Conservation (phyloP, 257 asterid species). For the Nicotiana paniculata region DNA sequence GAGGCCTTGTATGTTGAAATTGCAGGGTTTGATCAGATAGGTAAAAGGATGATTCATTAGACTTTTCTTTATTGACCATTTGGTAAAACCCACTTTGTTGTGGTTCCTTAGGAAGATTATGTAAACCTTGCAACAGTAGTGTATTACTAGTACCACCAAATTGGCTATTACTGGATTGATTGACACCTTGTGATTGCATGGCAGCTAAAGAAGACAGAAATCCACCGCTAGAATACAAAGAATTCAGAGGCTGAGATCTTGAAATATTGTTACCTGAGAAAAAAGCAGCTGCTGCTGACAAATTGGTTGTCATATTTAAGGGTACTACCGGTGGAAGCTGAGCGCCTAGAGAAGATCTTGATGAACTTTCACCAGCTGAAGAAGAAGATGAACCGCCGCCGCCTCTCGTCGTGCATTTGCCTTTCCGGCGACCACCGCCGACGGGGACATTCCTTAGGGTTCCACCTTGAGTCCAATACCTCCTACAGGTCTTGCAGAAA, state of each 20-base stretch:
- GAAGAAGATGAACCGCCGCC: slow-evolving; percentile 9
- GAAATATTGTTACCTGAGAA: neutral
- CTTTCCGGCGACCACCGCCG: slow-evolving; percentile 30
- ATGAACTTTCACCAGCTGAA: slow-evolving; percentile 16
- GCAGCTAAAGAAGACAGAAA: slow-evolving; percentile 15
- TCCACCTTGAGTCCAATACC: slow-evolving; percentile 41
- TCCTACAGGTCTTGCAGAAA: slow-evolving; percentile 28
- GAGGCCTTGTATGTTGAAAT: slow-evolving; percentile 18
- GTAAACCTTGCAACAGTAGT: neutral
- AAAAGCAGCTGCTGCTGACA: slow-evolving; percentile 3
- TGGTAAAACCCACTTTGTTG: slow-evolving; percentile 7
- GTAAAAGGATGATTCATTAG: slow-evolving; percentile 8
- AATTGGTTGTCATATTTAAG: neutral
- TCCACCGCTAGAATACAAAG: slow-evolving; percentile 15
- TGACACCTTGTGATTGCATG: slow-evolving; percentile 18
- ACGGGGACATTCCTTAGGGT: slow-evolving; percentile 33
- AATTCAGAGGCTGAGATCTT: neutral
- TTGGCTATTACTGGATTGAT: neutral
- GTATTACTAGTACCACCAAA: slow-evolving; percentile 3
- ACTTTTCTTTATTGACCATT: neutral
- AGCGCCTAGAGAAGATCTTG: neutral
- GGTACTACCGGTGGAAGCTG: neutral
- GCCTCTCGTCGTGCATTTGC: slow-evolving; percentile 8
- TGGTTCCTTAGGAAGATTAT: slow-evolving; percentile 7
- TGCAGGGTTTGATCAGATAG: slow-evolving; percentile 18